Evolutionary conservation across 352 stramenopile species (phyloP).

Genomic region (Globisporangium cystogenes): DNA sequence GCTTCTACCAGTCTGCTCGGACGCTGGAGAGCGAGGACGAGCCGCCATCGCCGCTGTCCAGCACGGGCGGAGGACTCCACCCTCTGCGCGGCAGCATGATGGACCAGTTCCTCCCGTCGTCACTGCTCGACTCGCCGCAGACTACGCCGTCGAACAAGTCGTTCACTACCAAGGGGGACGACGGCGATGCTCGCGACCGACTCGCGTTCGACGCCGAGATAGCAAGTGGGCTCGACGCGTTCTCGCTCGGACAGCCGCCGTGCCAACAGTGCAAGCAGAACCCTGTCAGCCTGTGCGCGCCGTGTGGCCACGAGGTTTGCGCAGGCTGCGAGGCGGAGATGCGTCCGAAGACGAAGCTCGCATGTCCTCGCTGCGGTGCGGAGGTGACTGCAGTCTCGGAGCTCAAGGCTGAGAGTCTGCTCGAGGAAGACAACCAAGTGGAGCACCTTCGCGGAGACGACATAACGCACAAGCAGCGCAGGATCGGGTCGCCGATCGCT

Average conservation of each 20-base stretch:
- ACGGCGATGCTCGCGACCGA: neutral
- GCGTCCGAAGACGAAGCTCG: neutral
- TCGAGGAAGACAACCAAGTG: slow-evolving; percentile 20
- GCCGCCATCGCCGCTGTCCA: slow-evolving; percentile 32
- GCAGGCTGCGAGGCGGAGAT: slow-evolving; percentile 6
- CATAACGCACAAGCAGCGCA: slow-evolving; percentile 30
- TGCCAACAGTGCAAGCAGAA: slow-evolving; percentile 14
- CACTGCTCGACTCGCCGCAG: slow-evolving; percentile 77
- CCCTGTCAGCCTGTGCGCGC: slow-evolving; percentile 9
- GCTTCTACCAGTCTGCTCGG: slow-evolving; percentile 47
- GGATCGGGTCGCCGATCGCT: slow-evolving; percentile 13
- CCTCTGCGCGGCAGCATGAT: slow-evolving; percentile 68
- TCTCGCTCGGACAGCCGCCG: slow-evolving; percentile 21
- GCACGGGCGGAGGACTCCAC: slow-evolving; percentile 27
- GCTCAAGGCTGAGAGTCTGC: neutral
- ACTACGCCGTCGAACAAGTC: slow-evolving; percentile 42
- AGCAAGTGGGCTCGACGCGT: slow-evolving; percentile 24
- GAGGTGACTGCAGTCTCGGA: slow-evolving; percentile 7
- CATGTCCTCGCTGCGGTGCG: slow-evolving; percentile 9
- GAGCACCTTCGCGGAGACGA: slow-evolving; percentile 20
- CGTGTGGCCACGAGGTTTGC: slow-evolving; percentile 18
- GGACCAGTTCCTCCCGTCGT: slow-evolving; percentile 73
- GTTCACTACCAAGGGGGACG: slow-evolving; percentile 19
- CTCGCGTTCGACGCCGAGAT: slow-evolving; percentile 23
- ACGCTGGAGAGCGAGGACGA: slow-evolving; percentile 36